phyloP scores from a whole-genome alignment of 306 rosid genomes.

The Geum urbanum region DNA sequence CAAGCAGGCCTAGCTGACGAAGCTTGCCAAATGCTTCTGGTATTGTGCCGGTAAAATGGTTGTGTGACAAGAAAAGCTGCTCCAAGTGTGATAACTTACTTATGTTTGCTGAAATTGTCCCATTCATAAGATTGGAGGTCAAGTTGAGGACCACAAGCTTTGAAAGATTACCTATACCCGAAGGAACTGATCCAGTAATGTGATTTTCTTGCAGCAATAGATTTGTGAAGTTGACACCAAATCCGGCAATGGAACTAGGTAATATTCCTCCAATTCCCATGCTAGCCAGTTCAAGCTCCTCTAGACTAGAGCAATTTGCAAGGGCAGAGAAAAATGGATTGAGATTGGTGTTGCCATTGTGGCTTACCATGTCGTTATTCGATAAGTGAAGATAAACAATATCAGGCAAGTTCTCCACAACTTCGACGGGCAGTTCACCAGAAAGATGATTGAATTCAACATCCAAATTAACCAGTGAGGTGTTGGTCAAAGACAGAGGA shows the following conservation, averaged over 20 bases:
- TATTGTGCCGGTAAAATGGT: conserved; percentile 39
- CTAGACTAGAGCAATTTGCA: conserved; percentile 38
- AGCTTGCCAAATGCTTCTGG: conserved; percentile 37
- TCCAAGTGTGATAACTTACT: conserved; percentile 35
- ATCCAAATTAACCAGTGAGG: conserved; percentile 37
- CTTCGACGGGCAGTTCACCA: conserved; percentile 49
- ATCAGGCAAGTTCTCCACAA: conserved; percentile 29
- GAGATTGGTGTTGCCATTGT: conserved; percentile 53
- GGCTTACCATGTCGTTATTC: conserved; percentile 46
- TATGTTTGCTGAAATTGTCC: conserved; percentile 40
- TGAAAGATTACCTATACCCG: conserved; percentile 41
- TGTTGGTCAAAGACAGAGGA: conserved; percentile 42
- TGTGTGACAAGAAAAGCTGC: conserved; percentile 55
- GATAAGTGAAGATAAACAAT: conserved; percentile 54
- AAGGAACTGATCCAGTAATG: conserved; percentile 61
- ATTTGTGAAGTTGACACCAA: conserved; percentile 20
- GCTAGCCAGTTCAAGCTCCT: conserved; percentile 67
- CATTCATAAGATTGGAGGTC: conserved; percentile 55
- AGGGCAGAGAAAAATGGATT: conserved; percentile 53
- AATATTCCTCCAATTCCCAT: conserved; percentile 59
- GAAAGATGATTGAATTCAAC: conserved; percentile 48
- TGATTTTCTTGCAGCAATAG: conserved; percentile 50
- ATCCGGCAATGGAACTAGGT: conserved; percentile 34
- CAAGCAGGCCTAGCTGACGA: conserved; percentile 48
- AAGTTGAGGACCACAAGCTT: conserved; percentile 41